Base-by-base conservation (phyloP, 2,329 filamentous ascomycete species). In the Neofusicoccum sp. region DNA sequence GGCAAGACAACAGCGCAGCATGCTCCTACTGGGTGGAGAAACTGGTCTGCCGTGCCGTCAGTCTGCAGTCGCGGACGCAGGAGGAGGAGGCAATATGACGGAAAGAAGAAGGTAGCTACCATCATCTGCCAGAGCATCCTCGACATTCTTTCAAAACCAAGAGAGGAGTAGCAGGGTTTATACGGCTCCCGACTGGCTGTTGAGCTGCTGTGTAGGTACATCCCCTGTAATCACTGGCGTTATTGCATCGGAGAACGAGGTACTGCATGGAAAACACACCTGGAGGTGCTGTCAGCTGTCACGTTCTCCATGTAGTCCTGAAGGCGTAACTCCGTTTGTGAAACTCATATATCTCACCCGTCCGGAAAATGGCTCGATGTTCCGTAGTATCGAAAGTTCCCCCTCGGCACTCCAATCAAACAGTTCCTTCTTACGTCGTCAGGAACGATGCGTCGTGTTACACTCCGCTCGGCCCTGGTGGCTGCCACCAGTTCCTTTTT, bases 321-420 rank as follows among this genome's bases (percentile, higher is more conserved):
- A 5, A 7, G 30, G 6, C 51, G 26, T 31, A 36, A 28, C 38
- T n/a, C n/a, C 12, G 36, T 56, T 30, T 56, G 51, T 56, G 38
- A 28, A 56, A 56, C 51, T 40, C 34, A 56, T 56, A 56, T 56
- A 56, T 56, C 9, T 31, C n/a, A 1, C 24, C 24, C 51, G n/a
- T n/a, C 36, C 14, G n/a, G 38, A 5, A 2, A 16, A 4, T 9
- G 14, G 38, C 38, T 20, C 11, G 3, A n/a, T 31, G 26, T 43
- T 28, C 36, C 26, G 14, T 12, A n/a, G 28, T 56, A 43, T 33
- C 45, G 9, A 24, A 28, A 12, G 20, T 24, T 36, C 6, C 11
- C 28, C 3, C 26, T n/a, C 8, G 14, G 5, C 7, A 9, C 14
- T 43, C 36, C 26, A 33, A 16, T 41, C 49, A 43, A 56, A 1